phyloP scores from a whole-genome alignment of 2,329 filamentous ascomycete species.

The Xylariaceae sp. region DNA sequence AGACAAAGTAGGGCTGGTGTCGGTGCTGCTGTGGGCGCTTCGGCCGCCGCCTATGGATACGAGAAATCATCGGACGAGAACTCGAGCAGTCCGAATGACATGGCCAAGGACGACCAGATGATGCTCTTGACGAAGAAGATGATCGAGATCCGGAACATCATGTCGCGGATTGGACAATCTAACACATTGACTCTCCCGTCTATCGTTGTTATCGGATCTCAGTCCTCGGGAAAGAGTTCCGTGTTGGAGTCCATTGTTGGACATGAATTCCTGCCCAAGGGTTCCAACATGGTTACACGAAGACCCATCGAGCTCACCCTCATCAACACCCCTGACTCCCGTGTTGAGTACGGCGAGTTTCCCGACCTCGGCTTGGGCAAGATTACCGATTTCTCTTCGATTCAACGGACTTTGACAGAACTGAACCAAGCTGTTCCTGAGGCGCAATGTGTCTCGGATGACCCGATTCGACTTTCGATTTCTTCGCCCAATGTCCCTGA shows the following conservation, averaged over 20 bases:
- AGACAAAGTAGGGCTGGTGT: constrained; percentile 56
- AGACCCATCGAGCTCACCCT: constrained; percentile 93
- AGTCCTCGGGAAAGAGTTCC: constrained; percentile 97
- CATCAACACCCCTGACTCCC: constrained; percentile 85
- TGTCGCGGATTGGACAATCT: constrained; percentile 89
- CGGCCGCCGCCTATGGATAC: constrained; percentile 74
- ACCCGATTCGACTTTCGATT: constrained; percentile 92
- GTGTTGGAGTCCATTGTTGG: constrained; percentile 95
- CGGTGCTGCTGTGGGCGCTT: constrained; percentile 63
- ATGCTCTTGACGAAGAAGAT: constrained; percentile 99
- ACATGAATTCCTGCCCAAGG: constrained; percentile 95
- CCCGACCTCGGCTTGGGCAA: constrained; percentile 84
- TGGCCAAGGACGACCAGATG: constrained; percentile 92
- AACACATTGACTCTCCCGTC: constrained; percentile 83
- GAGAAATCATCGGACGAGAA: constrained; percentile 60
- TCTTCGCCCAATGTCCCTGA: constrained; percentile 95
- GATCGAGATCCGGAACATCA: constrained; percentile 94
- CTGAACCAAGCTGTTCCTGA: constrained; percentile 90
- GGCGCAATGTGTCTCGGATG: constrained; percentile 87
- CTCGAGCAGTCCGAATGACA: constrained; percentile 54
- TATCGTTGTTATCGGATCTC: constrained; percentile 98
- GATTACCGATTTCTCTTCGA: constrained; percentile 84
- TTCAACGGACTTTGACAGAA: constrained; percentile 90
- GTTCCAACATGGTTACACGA: constrained; percentile 97
- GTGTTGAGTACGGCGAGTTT: constrained; percentile 91